Base-by-base conservation (phyloP, 352 stramenopile species). In the Globisporangium spiculum region DNA sequence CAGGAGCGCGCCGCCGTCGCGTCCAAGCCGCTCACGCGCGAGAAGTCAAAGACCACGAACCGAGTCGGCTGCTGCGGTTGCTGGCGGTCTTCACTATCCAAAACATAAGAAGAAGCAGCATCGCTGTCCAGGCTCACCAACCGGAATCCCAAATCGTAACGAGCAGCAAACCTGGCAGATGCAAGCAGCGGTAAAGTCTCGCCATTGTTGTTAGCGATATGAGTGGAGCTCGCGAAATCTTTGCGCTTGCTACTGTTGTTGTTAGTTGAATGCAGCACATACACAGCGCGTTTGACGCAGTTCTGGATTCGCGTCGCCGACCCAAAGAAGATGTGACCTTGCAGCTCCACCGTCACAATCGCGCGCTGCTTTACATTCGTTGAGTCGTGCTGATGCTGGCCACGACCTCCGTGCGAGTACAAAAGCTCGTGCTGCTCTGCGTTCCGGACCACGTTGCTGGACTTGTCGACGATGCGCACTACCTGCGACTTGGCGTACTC, bases 21-120 rank as follows among this genome's bases (percentile, higher is more conserved):
- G 65, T 96, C 88, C 69, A 96, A 78, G 1, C 88, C 87, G 4
- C 75, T 93, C n/a, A 95, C 87, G 57, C 77, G 75, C 20, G 80
- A 78, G 63, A 96, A 94, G 65, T 95, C 86, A 32, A 96, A 75
- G 38, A 96, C 79, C 60, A 93, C 72, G 74, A 87, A 92, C 41
- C 71, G 80, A 22, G 82, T 91, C n/a, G 67, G 67, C 41, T 54
- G 59, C 6, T 36, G 59, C 0, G 12, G 1, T 20, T 30, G 34
- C 2, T 30, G 24, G 36, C 53, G 22, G 59, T 55, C 20, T 38
- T 24, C 22, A 2, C 4, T 9, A 64, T 41, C 16, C 2, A 52
- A 18, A 24, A 24, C 5, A 52, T 24, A 18, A 52, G 44, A 52
- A 52, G 44, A 9, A 52, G 20, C 2, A n/a, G 50, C 65, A 6